Evolutionary conservation across 1,284 basidiomycete genomes (phyloP).

Genomic region (Porodaedalea pini): DNA sequence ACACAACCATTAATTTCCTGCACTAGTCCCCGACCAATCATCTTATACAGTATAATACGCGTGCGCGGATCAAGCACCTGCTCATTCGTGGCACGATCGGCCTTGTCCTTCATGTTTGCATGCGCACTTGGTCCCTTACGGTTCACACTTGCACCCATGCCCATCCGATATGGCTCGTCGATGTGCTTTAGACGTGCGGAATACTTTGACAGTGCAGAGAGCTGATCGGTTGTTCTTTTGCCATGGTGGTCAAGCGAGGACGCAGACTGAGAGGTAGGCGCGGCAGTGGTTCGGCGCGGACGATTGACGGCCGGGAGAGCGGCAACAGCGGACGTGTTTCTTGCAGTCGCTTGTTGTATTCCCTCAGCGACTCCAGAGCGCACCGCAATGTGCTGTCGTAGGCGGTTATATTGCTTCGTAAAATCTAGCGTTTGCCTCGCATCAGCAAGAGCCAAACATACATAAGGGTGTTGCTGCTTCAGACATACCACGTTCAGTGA

Average conservation of each 20-base stretch:
- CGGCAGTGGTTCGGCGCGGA: constrained; percentile 34
- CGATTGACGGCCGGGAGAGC: constrained; percentile 73
- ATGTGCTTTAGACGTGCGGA: constrained; percentile 66
- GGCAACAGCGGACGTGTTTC: constrained; percentile 46
- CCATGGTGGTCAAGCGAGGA: constrained; percentile 33
- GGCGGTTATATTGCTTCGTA: constrained; percentile 93
- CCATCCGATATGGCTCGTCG: constrained; percentile 68
- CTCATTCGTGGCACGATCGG: constrained; percentile 90
- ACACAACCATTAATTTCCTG: constrained; percentile 91
- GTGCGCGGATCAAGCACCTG: constrained; percentile 93
- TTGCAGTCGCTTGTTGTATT: constrained; percentile 45
- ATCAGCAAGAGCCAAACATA: not conserved
- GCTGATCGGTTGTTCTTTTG: constrained; percentile 62
- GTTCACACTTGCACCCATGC: constrained; percentile 80
- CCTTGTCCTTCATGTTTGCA: constrained; percentile 88
- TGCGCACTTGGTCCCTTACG: constrained; percentile 84
- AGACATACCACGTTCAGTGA: constrained; percentile 42
- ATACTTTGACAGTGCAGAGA: constrained; percentile 68
- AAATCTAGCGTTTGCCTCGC: constrained; percentile 59
- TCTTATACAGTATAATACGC: constrained; percentile 86
- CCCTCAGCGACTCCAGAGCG: constrained; percentile 64
- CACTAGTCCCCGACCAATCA: constrained; percentile 85
- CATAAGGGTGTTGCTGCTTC: not conserved
- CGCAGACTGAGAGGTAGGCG: constrained; percentile 19
- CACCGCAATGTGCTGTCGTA: constrained; percentile 79